These are phyloP conservation scores for Fragilariopsis cylindrus DNA, from an alignment of 108 stramenopile genomes.

Conservation along the genomic window DNA sequence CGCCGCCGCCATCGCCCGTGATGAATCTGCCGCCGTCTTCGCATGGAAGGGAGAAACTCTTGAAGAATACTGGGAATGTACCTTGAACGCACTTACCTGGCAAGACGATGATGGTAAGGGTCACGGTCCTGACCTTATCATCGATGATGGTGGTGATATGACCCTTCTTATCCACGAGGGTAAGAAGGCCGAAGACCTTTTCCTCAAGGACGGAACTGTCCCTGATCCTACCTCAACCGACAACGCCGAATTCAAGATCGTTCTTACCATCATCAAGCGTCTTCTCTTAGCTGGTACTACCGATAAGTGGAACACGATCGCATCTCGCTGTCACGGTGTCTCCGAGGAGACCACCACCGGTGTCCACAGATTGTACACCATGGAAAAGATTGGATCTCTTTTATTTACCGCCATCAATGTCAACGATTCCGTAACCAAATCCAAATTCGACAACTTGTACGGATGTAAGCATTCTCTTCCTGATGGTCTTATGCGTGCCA, in stretches of 20 bases:
- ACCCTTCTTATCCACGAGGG: conserved; percentile 99
- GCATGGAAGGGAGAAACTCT: conserved; percentile 99
- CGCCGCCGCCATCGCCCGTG: conserved; percentile 98
- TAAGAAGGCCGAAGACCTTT: conserved; percentile 97
- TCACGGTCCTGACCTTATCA: conserved; percentile 97
- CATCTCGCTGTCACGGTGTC: conserved; percentile 93
- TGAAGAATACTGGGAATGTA: conserved; percentile 99
- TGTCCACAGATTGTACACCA: conserved; percentile 99
- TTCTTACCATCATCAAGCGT: conserved; percentile 96
- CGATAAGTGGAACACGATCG: conserved; percentile 98
- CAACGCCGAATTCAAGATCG: conserved; percentile 99
- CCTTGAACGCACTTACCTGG: conserved; percentile 96
- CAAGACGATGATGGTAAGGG: conserved; percentile 98
- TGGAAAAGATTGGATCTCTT: conserved; percentile 97
- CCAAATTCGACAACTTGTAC: conserved; percentile 99
- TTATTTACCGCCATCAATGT: conserved; percentile 99
- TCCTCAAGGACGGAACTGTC: conserved; percentile 95
- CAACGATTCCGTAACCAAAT: conserved; percentile 99
- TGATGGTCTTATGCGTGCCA: conserved; percentile 99
- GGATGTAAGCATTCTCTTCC: conserved; percentile 99
- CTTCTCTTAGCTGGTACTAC: conserved; percentile 93
- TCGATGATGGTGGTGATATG: conserved; percentile 99
- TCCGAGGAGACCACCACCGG: conserved; percentile 99
- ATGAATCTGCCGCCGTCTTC: conserved; percentile 97
- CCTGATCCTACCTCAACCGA: conserved; percentile 97